These are phyloP conservation scores for Sugiyamaella grinbergsii DNA, from an alignment of 1,139 yeast genomes.

Conservation along the genomic window DNA sequence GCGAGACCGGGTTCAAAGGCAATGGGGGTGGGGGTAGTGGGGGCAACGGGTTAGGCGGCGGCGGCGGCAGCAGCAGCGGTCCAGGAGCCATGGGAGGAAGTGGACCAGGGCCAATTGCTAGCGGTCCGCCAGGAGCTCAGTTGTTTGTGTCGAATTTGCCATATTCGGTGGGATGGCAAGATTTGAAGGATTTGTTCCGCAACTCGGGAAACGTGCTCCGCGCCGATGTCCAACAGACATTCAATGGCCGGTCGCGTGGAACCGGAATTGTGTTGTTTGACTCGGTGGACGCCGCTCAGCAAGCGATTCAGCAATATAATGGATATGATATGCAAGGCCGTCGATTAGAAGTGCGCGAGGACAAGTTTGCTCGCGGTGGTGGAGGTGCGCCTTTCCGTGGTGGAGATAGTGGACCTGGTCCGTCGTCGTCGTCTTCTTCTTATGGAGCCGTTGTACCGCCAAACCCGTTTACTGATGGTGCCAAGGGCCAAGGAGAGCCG, in stretches of 20 bases:
- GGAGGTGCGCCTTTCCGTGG: slow-evolving; percentile 67
- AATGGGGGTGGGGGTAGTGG: slow-evolving; percentile 28
- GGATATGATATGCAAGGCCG: slow-evolving; percentile 93
- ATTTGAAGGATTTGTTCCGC: slow-evolving; percentile 80
- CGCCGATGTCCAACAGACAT: slow-evolving; percentile 74
- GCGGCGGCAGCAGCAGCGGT: slow-evolving; percentile 27
- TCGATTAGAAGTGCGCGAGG: slow-evolving; percentile 68
- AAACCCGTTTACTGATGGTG: slow-evolving; percentile 57
- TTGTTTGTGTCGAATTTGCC: slow-evolving; percentile 84
- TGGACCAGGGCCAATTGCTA: slow-evolving; percentile 25
- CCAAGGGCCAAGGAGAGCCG: slow-evolving; percentile 63
- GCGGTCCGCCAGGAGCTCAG: slow-evolving; percentile 49
- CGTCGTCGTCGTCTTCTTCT: slow-evolving; percentile 17
- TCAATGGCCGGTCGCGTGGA: slow-evolving; percentile 80
- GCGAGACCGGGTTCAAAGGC: slow-evolving; percentile 41
- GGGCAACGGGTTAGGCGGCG: slow-evolving; percentile 32
- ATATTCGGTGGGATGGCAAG: slow-evolving; percentile 78
- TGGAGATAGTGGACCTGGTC: slow-evolving; percentile 52
- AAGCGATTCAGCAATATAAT: slow-evolving; percentile 88
- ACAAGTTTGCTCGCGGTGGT: slow-evolving; percentile 48
- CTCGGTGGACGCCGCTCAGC: slow-evolving; percentile 78
- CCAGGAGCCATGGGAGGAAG: no score
- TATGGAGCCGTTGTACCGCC: no score
- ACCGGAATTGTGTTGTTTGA: slow-evolving; percentile 90
- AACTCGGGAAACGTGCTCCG: slow-evolving; percentile 73